phyloP scores from a whole-genome alignment of 257 asterid species.

The Nicotiana paniculata region DNA sequence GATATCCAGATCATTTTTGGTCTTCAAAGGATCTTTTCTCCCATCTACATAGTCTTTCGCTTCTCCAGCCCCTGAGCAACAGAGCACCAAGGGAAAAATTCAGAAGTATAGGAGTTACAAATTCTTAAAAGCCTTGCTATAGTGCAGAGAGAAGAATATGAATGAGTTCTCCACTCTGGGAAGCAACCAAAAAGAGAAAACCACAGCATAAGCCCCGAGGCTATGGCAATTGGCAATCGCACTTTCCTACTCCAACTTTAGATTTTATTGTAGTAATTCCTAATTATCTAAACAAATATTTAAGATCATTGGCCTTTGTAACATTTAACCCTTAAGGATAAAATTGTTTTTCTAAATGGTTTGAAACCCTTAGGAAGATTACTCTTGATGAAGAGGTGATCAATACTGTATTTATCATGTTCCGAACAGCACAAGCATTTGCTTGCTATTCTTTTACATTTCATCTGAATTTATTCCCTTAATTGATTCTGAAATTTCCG shows the following conservation, averaged over 20 bases:
- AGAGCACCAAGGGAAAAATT: neutral
- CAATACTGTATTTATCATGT: too few relatives aligned
- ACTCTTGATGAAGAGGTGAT: too few relatives aligned
- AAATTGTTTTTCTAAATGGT: neutral
- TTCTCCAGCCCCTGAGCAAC: conserved; percentile 12
- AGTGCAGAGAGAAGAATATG: neutral
- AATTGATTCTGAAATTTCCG: too few relatives aligned
- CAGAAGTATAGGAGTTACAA: neutral
- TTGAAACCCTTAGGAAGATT: too few relatives aligned
- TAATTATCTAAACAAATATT: neutral
- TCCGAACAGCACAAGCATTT: too few relatives aligned
- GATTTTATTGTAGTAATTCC: too few relatives aligned
- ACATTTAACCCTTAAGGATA: neutral
- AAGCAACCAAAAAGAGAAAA: neutral
- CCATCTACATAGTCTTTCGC: conserved; percentile 15
- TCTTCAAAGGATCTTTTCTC: conserved; percentile 30
- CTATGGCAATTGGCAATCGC: neutral
- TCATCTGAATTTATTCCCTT: too few relatives aligned
- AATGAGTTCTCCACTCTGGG: neutral
- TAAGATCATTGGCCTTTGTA: neutral
- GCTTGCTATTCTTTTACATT: too few relatives aligned
- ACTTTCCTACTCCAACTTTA: too few relatives aligned
- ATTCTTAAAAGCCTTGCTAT: neutral
- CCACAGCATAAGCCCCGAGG: neutral
- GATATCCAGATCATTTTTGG: conserved; percentile 28